These are phyloP conservation scores for Oidiodendron maius DNA, from an alignment of 495 filamentous ascomycete species.

Conservation along the genomic window DNA sequence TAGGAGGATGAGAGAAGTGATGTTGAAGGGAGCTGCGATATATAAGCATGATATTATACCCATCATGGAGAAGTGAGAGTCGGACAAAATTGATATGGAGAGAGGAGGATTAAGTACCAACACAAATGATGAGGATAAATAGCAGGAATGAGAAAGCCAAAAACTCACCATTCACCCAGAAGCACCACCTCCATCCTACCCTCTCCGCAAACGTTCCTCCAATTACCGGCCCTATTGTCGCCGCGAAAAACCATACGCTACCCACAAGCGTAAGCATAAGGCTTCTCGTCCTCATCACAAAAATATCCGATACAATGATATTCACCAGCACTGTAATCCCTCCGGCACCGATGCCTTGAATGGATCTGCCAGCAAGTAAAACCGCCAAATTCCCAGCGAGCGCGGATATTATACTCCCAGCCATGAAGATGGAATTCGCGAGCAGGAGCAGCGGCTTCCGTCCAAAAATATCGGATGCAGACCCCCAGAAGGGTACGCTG, in stretches of 20 bases:
- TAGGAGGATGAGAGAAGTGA: conserved; percentile 75
- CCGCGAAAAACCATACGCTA: conserved; percentile 66
- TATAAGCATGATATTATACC: too few relatives aligned
- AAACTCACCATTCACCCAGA: conserved; percentile 56
- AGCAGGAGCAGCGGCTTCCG: conserved; percentile 70
- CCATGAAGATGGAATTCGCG: conserved; percentile 66
- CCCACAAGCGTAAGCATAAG: conserved; percentile 50
- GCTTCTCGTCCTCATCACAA: conserved; percentile 59
- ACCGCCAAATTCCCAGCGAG: conserved; percentile 60
- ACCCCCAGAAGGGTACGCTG: conserved; percentile 68
- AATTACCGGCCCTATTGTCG: conserved; percentile 64
- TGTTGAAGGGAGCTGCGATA: conserved; percentile 57
- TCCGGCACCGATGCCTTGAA: conserved; percentile 77
- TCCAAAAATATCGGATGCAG: conserved; percentile 77
- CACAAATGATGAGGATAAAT: too few relatives aligned
- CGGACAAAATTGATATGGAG: too few relatives aligned
- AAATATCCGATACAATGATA: conserved; percentile 72
- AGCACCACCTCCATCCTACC: conserved; percentile 75
- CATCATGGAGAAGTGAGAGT: too few relatives aligned
- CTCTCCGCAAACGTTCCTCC: conserved; percentile 53
- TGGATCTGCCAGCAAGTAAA: conserved; percentile 64
- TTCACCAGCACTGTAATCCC: conserved; percentile 75
- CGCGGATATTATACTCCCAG: conserved; percentile 66
- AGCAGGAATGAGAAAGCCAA: conserved; percentile 38
- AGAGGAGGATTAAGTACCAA: too few relatives aligned